Conservation (phyloP, 2,329 filamentous ascomycete genomes). For the Aspergillus sp. region DNA sequence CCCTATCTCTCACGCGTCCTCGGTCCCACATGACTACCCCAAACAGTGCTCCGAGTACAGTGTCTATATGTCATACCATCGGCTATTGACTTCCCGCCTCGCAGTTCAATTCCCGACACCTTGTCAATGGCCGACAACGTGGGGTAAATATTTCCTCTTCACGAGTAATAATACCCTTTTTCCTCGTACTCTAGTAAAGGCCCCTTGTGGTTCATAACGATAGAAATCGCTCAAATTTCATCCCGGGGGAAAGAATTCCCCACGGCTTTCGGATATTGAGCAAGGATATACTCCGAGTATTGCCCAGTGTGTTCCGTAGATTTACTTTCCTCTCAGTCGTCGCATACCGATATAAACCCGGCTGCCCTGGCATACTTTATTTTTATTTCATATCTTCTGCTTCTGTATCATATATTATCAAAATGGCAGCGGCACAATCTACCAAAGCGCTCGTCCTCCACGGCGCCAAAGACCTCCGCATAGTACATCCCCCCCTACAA, state of each 20-base stretch:
- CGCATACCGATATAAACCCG: not conserved
- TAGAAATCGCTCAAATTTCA: too few species aligned
- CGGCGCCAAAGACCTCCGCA: slow-evolving; percentile 53
- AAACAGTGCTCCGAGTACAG: not conserved
- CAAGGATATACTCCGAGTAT: not conserved
- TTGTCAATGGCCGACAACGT: slow-evolving; percentile 2
- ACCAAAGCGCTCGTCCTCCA: slow-evolving; percentile 49
- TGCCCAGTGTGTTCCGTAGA: not conserved
- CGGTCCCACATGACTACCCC: not conserved
- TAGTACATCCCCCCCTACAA: slow-evolving; percentile 38
- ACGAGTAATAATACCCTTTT: too few species aligned
- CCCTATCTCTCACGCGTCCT: not conserved
- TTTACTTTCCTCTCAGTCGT: not conserved
- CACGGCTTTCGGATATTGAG: slow-evolving; percentile 7
- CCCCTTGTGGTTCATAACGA: too few species aligned
- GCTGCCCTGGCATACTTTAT: not conserved
- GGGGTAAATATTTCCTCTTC: not conserved
- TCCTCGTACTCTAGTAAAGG: too few species aligned
- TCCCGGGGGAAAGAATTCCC: slow-evolving; percentile 2
- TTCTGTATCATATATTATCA: not conserved
- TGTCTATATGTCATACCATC: slow-evolving; percentile 1
- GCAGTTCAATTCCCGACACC: slow-evolving; percentile 9
- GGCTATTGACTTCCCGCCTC: slow-evolving; percentile 11
- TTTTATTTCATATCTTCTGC: not conserved
- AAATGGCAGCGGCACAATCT: slow-evolving; percentile 17